Evolutionary conservation across 441 rosid genomes (phyloP).

Genomic region (Erodium trifolium): DNA sequence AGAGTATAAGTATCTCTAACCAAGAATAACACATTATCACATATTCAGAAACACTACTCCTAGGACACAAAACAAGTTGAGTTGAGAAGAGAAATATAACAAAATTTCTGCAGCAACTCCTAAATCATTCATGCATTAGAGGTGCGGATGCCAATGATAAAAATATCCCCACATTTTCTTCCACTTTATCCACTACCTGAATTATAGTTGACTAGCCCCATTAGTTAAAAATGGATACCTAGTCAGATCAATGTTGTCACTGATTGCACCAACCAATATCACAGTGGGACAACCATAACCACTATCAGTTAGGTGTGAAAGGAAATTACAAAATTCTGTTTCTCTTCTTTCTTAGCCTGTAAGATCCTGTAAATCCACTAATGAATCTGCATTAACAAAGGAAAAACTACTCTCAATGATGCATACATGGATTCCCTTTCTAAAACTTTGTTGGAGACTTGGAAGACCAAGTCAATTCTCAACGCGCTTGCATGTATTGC

Average conservation of each 20-base stretch:
- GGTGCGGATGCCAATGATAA: background rate
- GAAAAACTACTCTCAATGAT: background rate
- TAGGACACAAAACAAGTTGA: background rate
- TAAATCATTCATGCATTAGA: background rate
- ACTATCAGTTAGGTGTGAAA: constrained; percentile 2
- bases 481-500: too few species aligned
- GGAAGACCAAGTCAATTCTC: too few species aligned
- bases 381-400: background rate
- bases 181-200: constrained; percentile 6
- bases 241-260: background rate
- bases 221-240: background rate
- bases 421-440: background rate
- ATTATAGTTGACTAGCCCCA: background rate
- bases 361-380: background rate
- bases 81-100: background rate
- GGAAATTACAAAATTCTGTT: background rate
- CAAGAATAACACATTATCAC: background rate
- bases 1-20: background rate
- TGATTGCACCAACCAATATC: background rate
- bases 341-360: background rate
- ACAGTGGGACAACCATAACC: background rate
- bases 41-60: background rate
- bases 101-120: constrained; percentile 1
- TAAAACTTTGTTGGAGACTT: too few species aligned
- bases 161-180: background rate